Percentiles rank a stretch among this genome's conserved stretches.
These are phyloP conservation scores for Pneumocystis oryctolagi DNA, from an alignment of 1,139 yeast species.

Conservation along the genomic window DNA sequence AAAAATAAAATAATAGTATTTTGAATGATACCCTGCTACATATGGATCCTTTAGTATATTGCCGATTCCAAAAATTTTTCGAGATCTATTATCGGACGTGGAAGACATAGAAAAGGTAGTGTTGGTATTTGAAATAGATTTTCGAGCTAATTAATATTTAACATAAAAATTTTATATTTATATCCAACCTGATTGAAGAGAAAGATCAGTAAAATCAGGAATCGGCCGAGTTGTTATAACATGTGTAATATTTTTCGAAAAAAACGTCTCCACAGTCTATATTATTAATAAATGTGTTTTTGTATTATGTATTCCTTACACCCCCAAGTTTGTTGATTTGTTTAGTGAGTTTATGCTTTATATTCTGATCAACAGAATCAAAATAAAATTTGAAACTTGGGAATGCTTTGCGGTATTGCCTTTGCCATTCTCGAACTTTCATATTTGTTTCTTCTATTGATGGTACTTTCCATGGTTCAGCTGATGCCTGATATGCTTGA, in stretches of 20 bases:
- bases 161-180: background rate
- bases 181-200: background rate
- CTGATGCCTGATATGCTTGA: background rate
- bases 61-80: constrained; percentile 13
- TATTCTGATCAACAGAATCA: constrained; percentile 48
- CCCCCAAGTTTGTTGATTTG: constrained; percentile 24
- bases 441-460: background rate
- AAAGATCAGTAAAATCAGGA: constrained; percentile 6
- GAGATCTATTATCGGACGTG: background rate
- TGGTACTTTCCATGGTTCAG: background rate
- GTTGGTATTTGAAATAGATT: background rate
- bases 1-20: background rate
- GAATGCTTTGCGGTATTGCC: constrained; percentile 68
- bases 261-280: constrained; percentile 45
- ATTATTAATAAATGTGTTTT: constrained; percentile 17
- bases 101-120: background rate
- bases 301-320: constrained; percentile 7
- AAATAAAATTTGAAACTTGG: constrained; percentile 61
- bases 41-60: background rate
- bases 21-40: background rate
- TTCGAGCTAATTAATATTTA: background rate
- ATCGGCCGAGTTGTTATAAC: constrained; percentile 53
- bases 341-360: constrained; percentile 36
- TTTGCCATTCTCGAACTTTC: constrained; percentile 42
- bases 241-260: constrained; percentile 64